phyloP scores from a whole-genome alignment of 345 rosid species.

The Sisymbrium altissimum region DNA sequence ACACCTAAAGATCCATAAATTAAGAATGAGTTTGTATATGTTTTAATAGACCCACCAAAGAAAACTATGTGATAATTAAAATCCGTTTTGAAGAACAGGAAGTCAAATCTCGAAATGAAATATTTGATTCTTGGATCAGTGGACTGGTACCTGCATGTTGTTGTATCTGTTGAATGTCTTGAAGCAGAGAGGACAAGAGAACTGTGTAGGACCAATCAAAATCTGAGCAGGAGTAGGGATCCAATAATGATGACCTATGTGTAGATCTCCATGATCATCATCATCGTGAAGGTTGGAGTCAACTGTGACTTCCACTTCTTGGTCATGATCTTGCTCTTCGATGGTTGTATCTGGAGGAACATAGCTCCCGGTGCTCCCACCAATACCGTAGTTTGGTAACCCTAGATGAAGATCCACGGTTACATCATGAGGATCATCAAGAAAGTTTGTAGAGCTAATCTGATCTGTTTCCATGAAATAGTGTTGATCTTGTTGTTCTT shows the following conservation, averaged over 20 bases:
- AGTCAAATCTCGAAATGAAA: neutral
- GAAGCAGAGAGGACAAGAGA: conserved; percentile 97
- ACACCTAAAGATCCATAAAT: conserved; percentile 6
- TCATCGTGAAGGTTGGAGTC: conserved; percentile 31
- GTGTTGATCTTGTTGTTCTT: conserved; percentile 43
- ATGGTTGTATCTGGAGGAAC: conserved; percentile 1
- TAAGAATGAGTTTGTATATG: neutral
- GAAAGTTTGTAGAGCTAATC: conserved; percentile 9
- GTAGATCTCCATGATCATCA: conserved; percentile 31
- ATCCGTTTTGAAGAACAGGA: neutral
- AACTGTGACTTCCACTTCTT: conserved; percentile 45
- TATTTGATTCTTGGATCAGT: neutral
- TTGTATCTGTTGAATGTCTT: conserved; percentile 99
- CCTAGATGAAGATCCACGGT: conserved; percentile 87
- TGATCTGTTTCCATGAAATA: conserved; percentile 32
- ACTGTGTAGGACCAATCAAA: conserved; percentile 94
- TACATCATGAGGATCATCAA: conserved; percentile 39
- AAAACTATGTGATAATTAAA: neutral
- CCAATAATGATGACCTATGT: conserved; percentile 81
- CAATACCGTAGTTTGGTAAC: conserved; percentile 49
- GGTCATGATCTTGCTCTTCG: conserved; percentile 34
- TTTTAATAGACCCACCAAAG: neutral
- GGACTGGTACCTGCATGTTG: conserved; percentile 84
- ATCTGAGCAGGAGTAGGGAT: conserved; percentile 98
- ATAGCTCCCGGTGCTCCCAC: conserved; percentile 13